These are phyloP conservation scores for Pseudovirgaria hyperparasitica DNA, from an alignment of 2,329 filamentous ascomycete genomes.

Conservation along the genomic window DNA sequence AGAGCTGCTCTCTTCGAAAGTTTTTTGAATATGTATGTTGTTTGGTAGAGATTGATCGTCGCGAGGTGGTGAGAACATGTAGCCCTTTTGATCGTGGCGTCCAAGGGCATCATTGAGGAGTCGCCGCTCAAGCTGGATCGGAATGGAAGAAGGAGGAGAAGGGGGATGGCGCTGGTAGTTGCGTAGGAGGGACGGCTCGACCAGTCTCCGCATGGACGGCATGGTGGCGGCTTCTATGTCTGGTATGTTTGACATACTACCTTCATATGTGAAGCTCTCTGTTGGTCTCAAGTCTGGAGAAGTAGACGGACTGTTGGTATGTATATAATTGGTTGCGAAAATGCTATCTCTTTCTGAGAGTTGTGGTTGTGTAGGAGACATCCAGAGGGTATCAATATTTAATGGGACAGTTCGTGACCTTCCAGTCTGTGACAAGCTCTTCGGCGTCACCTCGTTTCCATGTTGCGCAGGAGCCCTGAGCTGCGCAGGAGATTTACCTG, in stretches of 20 bases:
- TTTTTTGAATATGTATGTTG: too few relatives aligned
- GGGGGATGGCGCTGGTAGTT: conserved; percentile 17
- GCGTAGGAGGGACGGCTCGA: conserved; percentile 17
- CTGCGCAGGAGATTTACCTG: too few relatives aligned
- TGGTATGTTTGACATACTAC: conserved; percentile 12
- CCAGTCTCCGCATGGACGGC: conserved; percentile 19
- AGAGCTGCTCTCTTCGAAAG: too few relatives aligned
- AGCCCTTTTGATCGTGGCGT: conserved; percentile 4
- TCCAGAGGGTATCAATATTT: conserved; percentile 21
- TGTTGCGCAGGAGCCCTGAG: too few relatives aligned
- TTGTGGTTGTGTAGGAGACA: conserved; percentile 31
- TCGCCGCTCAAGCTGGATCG: conserved; percentile 4
- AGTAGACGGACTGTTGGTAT: conserved; percentile 34
- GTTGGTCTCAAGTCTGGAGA: conserved; percentile 21
- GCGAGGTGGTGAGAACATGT: too few relatives aligned
- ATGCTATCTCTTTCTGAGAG: conserved; percentile 51
- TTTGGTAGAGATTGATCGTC: too few relatives aligned
- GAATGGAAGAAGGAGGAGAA: conserved; percentile 9
- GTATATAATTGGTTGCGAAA: conserved; percentile 48
- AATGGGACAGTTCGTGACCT: conserved; percentile 26
- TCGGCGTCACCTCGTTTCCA: conserved; percentile 16
- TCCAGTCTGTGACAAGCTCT: conserved; percentile 21
- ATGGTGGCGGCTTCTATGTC: conserved; percentile 18
- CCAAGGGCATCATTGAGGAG: conserved; percentile 4
- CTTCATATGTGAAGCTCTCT: conserved; percentile 18